A percentile compares a stretch with the other conserved stretches of the same genome.
phyloP scores from a whole-genome alignment of 1,139 yeast species.

The Kazachstania sp. region DNA sequence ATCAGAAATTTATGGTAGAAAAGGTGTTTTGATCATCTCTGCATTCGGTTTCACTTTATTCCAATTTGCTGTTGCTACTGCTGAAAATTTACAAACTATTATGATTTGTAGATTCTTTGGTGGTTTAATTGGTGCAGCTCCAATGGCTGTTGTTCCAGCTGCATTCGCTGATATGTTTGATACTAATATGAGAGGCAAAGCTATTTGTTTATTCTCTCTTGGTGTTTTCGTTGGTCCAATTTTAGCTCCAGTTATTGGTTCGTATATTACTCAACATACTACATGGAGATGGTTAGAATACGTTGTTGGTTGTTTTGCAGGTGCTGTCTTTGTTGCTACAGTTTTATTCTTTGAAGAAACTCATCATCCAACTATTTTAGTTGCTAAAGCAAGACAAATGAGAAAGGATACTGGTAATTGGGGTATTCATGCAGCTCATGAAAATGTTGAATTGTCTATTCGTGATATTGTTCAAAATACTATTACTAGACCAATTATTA shows the following conservation, averaged over 20 bases:
- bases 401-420: conserved; percentile 56
- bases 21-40: conserved; percentile 46
- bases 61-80: conserved; percentile 64
- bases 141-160: conserved; percentile 77
- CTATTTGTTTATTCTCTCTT: conserved; percentile 55
- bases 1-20: conserved; percentile 69
- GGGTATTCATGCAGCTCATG: conserved; percentile 83
- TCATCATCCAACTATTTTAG: conserved; percentile 50
- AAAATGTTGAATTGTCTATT: conserved; percentile 53
- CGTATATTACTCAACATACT: conserved; percentile 47
- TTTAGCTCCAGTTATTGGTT: conserved; percentile 66
- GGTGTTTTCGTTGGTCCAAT: conserved; percentile 71
- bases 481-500: conserved; percentile 56
- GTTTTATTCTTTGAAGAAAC: conserved; percentile 51
- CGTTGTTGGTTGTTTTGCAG: conserved; percentile 54
- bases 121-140: conserved; percentile 72
- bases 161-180: conserved; percentile 69
- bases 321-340: conserved; percentile 36
- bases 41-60: conserved; percentile 50
- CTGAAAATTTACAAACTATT: conserved; percentile 63
- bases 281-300: conserved; percentile 79
- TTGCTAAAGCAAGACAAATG: conserved; percentile 49
- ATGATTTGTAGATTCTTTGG: conserved; percentile 67
- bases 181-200: conserved; percentile 55
- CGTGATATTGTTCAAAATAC: conserved; percentile 63